These are phyloP conservation scores for Cladobotryum protrusum DNA, from an alignment of 2,329 filamentous ascomycete species.

Conservation along the genomic window DNA sequence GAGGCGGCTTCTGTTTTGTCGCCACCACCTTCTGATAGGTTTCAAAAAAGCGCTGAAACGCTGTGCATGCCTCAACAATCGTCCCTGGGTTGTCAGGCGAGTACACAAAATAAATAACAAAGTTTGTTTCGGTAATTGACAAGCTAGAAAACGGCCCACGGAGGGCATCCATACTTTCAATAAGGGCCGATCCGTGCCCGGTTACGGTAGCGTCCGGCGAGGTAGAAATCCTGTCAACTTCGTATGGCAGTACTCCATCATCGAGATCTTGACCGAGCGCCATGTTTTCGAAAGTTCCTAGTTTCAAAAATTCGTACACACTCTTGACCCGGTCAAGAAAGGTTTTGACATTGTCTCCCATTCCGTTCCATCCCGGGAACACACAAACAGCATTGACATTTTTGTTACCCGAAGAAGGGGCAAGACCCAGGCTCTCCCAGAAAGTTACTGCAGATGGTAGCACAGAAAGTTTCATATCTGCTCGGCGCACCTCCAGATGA, in stretches of 20 bases:
- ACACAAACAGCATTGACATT: conserved; percentile 65
- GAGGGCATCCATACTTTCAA: conserved; percentile 44
- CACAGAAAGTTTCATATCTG: conserved; percentile 64
- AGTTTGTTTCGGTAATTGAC: conserved; percentile 46
- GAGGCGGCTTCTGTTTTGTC: conserved; percentile 36
- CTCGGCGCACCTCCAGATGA: conserved; percentile 65
- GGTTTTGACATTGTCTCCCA: conserved; percentile 52
- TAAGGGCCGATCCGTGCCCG: conserved; percentile 38
- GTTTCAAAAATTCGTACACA: conserved; percentile 66
- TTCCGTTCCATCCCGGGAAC: conserved; percentile 58
- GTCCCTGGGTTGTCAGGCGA: conserved; percentile 55
- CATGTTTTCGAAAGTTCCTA: conserved; percentile 58
- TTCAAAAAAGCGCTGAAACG: conserved; percentile 68
- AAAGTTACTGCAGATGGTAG: conserved; percentile 69
- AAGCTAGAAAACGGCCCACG: conserved; percentile 40
- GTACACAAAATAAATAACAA: conserved; percentile 74
- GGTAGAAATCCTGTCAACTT: conserved; percentile 39
- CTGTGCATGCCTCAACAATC: conserved; percentile 63
- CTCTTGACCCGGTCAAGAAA: conserved; percentile 65
- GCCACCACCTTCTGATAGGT: conserved; percentile 40
- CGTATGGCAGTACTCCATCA: conserved; percentile 45
- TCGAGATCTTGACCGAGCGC: conserved; percentile 32
- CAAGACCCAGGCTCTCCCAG: conserved; percentile 75
- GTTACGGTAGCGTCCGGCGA: conserved; percentile 36
- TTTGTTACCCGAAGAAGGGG: conserved; percentile 64